Percentiles rank a stretch among this genome's conserved stretches.
Evolutionary conservation across 176 grass and related monocot genomes (phyloP).

Genomic region (Rhipidocladum racemiflorum): DNA sequence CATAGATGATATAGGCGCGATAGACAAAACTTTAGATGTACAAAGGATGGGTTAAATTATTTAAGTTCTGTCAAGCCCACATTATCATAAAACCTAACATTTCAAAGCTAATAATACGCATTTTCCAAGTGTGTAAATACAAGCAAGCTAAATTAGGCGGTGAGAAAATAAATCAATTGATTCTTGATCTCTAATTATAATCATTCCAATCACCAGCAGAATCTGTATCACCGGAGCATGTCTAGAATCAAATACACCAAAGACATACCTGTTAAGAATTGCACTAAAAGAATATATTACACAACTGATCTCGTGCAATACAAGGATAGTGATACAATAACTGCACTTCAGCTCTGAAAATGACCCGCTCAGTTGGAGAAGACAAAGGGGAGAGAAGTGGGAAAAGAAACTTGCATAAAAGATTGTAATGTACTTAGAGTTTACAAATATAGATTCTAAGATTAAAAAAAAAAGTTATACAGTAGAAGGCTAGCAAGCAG

Average conservation of each 20-base stretch:
- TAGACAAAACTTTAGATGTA: not conserved
- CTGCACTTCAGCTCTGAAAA: not conserved
- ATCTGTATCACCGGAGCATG: not conserved
- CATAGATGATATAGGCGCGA: not conserved
- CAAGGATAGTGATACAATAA: not conserved
- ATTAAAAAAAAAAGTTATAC: not conserved
- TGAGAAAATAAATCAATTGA: not conserved
- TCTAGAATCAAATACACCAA: not conserved
- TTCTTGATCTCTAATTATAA: not conserved
- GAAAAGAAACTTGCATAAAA: not conserved
- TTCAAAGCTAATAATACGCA: not conserved
- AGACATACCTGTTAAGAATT: not conserved
- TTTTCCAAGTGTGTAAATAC: not conserved
- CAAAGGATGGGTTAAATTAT: not conserved
- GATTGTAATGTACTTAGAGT: conserved; percentile 5
- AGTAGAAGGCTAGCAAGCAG: conserved; percentile 16
- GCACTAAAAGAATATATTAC: not conserved
- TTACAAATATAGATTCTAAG: not conserved
- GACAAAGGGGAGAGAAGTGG: not conserved
- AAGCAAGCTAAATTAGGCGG: not conserved
- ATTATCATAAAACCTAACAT: not conserved
- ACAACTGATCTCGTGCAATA: not conserved
- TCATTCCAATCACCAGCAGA: not conserved
- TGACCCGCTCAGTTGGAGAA: not conserved
- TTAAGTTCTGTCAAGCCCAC: not conserved